Evolutionary conservation across 192 early-diverging fungal genomes (phyloP), one percentile per base, ranked within the genome.

Genomic region (Blastocladiella britannica): DNA sequence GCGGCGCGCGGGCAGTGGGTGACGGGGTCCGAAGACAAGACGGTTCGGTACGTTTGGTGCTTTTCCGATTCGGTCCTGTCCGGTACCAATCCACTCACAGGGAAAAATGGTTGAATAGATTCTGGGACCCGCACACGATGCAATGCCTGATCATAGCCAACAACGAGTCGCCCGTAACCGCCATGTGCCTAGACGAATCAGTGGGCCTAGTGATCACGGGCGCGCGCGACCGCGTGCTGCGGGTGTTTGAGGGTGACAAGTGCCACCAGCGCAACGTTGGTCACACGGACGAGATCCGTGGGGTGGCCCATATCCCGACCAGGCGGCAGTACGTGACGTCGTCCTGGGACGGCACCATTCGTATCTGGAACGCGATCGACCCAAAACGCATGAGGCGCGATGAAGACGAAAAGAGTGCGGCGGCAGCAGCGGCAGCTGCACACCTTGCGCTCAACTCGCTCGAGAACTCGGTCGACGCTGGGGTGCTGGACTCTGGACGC

Each of bases 21-120:
- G 7, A 77, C 77, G 4, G 77, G 72, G n/a, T 76, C 73, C 9
- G 77, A 79, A 63, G 77, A 79, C 56, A 65, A 75, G 56, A 77
- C 77, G 2, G 65, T 79, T 26, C 60, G 77, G 20, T 27, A 28
- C 27, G 37, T n/a, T 24, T 20, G 37, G 2, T 1, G 31, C 9
- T 27, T 7, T 4, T 8, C 22, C 28, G 24, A 0, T 37, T 7
- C 6, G 3, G 4, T 2, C 27, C 5, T 1, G 25, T 2, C 24
- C 51, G 8, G 26, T 28, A 25, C 9, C 28, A 18, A 52, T 65
- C 28, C 20, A 20, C 7, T 59, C 22, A 0, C 15, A 12, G 1
- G 15, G 28, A n/a, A n/a, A n/a, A n/a, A n/a, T n/a, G n/a, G n/a
- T n/a, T n/a, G n/a, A n/a, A n/a, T 18, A 25, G 26, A 4, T 59